Percentiles rank a stretch among this genome's conserved stretches.
Evolutionary conservation across 2,329 filamentous ascomycete genomes (phyloP).

Genomic region (Beauveria australis): DNA sequence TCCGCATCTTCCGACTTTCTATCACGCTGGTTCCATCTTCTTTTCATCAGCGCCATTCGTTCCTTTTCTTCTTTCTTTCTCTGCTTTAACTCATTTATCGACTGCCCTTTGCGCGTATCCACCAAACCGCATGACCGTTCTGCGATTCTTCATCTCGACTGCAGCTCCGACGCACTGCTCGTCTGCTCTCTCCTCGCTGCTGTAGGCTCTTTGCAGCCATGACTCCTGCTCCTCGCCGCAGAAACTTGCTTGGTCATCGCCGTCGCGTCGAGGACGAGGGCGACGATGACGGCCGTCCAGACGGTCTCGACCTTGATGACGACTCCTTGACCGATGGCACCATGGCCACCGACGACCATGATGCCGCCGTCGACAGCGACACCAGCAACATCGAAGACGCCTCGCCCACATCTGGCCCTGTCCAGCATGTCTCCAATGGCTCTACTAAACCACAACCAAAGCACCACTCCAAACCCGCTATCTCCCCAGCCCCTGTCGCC

Average conservation of each 20-base stretch:
- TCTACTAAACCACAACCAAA: slow-evolving; percentile 30
- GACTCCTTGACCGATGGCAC: slow-evolving; percentile 60
- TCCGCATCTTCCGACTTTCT: neutral
- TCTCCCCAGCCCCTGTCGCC: neutral
- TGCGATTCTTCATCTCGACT: slow-evolving; percentile 3
- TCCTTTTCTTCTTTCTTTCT: neutral
- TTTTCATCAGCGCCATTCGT: neutral
- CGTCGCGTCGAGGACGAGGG: slow-evolving; percentile 63
- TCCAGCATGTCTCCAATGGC: slow-evolving; percentile 35
- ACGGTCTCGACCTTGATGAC: slow-evolving; percentile 51
- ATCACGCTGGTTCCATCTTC: neutral
- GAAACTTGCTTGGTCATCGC: slow-evolving; percentile 58
- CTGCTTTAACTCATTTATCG: neutral
- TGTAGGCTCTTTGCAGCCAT: slow-evolving; percentile 24
- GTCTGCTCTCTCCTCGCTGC: slow-evolving; percentile 4
- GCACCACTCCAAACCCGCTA: slow-evolving; percentile 12
- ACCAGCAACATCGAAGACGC: slow-evolving; percentile 53
- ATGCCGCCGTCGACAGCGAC: slow-evolving; percentile 52
- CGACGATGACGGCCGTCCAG: slow-evolving; percentile 55
- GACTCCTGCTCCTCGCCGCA: slow-evolving; percentile 46
- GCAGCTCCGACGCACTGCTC: slow-evolving; percentile 19
- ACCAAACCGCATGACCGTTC: slow-evolving; percentile 8
- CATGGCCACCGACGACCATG: slow-evolving; percentile 52
- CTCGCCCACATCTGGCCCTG: slow-evolving; percentile 40
- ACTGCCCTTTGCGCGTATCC: neutral